Conservation (phyloP, 2,329 filamentous ascomycete species). For the Fusarium sterilihyphosum region DNA sequence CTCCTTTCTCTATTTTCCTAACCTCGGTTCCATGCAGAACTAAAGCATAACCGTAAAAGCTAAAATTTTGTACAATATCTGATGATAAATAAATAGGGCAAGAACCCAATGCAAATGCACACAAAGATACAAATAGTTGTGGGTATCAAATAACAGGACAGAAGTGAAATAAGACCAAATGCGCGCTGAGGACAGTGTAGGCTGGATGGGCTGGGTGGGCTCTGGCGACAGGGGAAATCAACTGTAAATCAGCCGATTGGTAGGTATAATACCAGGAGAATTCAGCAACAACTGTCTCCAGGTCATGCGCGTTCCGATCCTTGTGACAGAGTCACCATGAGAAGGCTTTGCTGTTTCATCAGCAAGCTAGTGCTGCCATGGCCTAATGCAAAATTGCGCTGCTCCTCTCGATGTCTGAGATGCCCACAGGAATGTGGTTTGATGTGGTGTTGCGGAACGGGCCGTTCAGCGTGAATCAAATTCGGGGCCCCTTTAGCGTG, state of each 20-base stretch:
- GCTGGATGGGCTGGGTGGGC: neutral
- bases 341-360: neutral
- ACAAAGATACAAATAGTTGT: conserved; percentile 20
- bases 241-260: neutral
- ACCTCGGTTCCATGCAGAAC: conserved; percentile 13
- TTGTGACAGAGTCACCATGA: neutral
- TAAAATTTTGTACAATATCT: conserved; percentile 18
- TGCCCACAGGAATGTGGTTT: conserved; percentile 14
- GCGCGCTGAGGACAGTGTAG: neutral
- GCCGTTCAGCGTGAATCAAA: conserved; percentile 33
- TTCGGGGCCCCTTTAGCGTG: conserved; percentile 9
- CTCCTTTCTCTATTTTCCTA: conserved; percentile 30
- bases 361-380: conserved; percentile 5
- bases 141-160: conserved; percentile 45
- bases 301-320: neutral
- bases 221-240: neutral
- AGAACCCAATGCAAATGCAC: conserved; percentile 13
- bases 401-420: conserved; percentile 28
- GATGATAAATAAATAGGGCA: conserved; percentile 11
- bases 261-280: neutral
- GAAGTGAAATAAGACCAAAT: conserved; percentile 35
- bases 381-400: conserved; percentile 2
- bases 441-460: conserved; percentile 33
- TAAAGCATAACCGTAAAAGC: conserved; percentile 16
- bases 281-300: conserved; percentile 2